A percentile compares a stretch with the other conserved stretches of the same genome.
Evolutionary conservation across 2,329 filamentous ascomycete genomes (phyloP).

Genomic region (Aphanocladium album): DNA sequence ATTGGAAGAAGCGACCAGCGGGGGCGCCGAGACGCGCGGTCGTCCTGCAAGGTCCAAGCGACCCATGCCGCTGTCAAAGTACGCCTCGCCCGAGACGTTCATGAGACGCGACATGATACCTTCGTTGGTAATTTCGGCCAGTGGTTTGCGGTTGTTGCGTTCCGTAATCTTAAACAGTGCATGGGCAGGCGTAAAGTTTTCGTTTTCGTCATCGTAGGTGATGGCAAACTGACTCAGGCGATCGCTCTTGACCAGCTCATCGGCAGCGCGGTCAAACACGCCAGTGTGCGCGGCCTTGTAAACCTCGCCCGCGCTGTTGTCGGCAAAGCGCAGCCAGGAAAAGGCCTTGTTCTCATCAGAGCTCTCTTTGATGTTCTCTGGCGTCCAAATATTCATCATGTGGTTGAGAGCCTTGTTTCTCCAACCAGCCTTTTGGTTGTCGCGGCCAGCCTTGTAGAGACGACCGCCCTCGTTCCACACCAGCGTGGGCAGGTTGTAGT

Average conservation of each 20-base stretch:
- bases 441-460: constrained; percentile 64
- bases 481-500: constrained; percentile 75
- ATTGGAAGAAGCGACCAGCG: constrained; percentile 73
- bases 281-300: constrained; percentile 64
- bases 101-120: constrained; percentile 71
- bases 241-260: constrained; percentile 49
- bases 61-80: constrained; percentile 65
- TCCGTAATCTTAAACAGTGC: constrained; percentile 77
- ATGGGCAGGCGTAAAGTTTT: constrained; percentile 64
- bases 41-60: constrained; percentile 76
- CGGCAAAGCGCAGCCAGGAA: constrained; percentile 85
- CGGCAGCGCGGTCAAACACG: constrained; percentile 68
- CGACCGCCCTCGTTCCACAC: constrained; percentile 79
- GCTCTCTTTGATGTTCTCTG: constrained; percentile 68
- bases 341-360: constrained; percentile 61
- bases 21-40: constrained; percentile 77
- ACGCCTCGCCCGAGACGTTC: constrained; percentile 67
- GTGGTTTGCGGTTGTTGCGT: constrained; percentile 58
- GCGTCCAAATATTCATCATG: constrained; percentile 86
- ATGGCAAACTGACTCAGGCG: constrained; percentile 63
- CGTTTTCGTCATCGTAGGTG: constrained; percentile 63
- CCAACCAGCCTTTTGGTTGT: constrained; percentile 76
- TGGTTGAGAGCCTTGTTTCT: constrained; percentile 69
- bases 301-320: constrained; percentile 68
- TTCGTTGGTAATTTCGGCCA: constrained; percentile 65